Base-by-base conservation (phyloP, 345 rosid species). In the Microcos paniculata region DNA sequence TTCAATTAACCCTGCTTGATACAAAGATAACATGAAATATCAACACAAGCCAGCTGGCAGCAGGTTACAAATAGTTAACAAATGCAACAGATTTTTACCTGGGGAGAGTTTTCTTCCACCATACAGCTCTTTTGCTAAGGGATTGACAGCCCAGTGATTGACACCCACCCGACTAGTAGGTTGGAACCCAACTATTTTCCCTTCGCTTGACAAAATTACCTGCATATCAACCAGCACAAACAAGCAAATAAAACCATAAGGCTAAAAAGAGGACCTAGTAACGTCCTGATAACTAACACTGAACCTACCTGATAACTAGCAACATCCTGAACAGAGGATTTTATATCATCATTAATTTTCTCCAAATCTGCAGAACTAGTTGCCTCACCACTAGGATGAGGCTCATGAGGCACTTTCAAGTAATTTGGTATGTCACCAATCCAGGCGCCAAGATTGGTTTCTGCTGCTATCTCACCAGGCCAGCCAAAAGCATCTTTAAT, bases 111-210 rank as follows among this genome's bases (percentile, higher is more conserved):
- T 88, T 82, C 80, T 82, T 73, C 86, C 87, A 13, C 82, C 81
- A 43, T 90, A 92, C 33, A 92, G 90, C 75, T 92, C 93, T 70
- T 80, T 85, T 62, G 97, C 88, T 59, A 92, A 80, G 81, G 95
- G 97, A 85, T 90, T 92, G 69, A 82, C 81, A 58, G 95, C 87
- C 95, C 95, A 90, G 64, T 87, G 87, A 78, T 90, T 92, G 73
- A 89, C 92, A 52, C 88, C 95, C 45, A 88, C 87, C 35, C 86
- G 81, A 76, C 89, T 92, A 21, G 91, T 92, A 8, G 95, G 97
- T 76, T 92, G 94, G 76, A 90, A 85, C n/a, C 95, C 97, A 70
- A 92, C 83, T 30, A 90, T 79, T 70, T 89, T 86, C 42, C 93
- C 93, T 73, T 88, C 92, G 1, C 80, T 71, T 69, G 95, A 89